Base-by-base conservation (phyloP, 2,329 filamentous ascomycete genomes). In the Colletotrichum endophyticum region DNA sequence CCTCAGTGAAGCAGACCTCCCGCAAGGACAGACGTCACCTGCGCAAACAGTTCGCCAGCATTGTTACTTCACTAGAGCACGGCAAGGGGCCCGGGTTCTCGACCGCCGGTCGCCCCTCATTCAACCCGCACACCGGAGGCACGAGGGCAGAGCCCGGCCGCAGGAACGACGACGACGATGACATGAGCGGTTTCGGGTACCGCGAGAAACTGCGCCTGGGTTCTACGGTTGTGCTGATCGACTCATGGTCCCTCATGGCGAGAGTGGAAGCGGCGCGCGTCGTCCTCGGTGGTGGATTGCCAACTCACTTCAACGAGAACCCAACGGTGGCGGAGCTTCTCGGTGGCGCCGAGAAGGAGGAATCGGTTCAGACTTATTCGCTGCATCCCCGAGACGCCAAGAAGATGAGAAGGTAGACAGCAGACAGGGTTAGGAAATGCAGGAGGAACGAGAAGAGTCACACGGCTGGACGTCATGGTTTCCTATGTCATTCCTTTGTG, bases 1-100 rank as follows among this genome's bases (percentile, higher is more conserved):
- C 87, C 34, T 88, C 86, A 67, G 88, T 86, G 32, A 91, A 89
- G 78, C 84, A 86, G 1, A 85, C 90, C 9, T 89, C 89, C 16
- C 88, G 88, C 72, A 88, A 87, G 77, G 84, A 88, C 57, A 86
- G 89, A 16, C 85, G 86, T 28, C 85, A 88, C 34, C 82, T 91
- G 22, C 88, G 89, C 39, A 84, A 87, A 32, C 87, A 84, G 25
- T 88, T 91, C 44, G 82, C 84, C 61, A 91, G 89, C 79, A 88
- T 91, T 63, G 85, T 90, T 59, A 91, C 89, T 1, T 91, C 89
- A 3, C 84, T 91, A 3, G 89, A 91, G 80, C 86, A 86, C 4
- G 88, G 89, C 56, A 88, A 89, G 56, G 90, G 90, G 0, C 90
- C 90, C 0, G 88, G 86, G 39, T 92, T 91, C 79, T 90, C 89